Conservation (phyloP, 2,329 filamentous ascomycete species). For the Metarhizium brunneum region DNA sequence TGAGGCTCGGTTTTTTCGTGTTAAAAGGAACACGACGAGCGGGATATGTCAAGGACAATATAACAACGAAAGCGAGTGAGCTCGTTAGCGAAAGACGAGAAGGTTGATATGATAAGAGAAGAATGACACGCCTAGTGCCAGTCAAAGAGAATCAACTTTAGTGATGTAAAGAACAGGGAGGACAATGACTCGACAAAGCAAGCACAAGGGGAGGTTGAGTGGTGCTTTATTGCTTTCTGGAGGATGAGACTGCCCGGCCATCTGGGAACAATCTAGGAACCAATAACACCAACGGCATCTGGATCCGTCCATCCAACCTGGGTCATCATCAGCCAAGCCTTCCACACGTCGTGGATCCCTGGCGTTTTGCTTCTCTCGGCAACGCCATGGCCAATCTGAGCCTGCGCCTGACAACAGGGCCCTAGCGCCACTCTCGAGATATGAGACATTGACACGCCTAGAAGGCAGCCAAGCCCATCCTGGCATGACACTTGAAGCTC, state of each 20-base stretch:
- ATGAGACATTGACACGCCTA: conserved; percentile 3
- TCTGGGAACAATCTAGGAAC: background rate
- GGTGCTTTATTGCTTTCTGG: conserved; percentile 2
- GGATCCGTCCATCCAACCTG: background rate
- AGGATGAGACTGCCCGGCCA: background rate
- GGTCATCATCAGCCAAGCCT: background rate
- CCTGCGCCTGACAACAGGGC: background rate
- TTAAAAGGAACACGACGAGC: too few relatives aligned
- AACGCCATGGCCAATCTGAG: background rate
- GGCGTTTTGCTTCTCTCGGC: background rate
- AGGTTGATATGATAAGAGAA: background rate
- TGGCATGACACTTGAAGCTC: too few relatives aligned
- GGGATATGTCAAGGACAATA: background rate
- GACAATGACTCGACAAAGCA: background rate
- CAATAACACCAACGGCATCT: background rate
- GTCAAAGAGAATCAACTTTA: too few relatives aligned
- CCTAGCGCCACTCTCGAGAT: background rate
- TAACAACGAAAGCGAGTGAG: background rate
- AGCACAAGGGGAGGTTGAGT: background rate
- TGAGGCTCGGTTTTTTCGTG: too few relatives aligned
- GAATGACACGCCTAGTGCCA: background rate
- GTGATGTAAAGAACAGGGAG: background rate
- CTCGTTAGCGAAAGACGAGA: conserved; percentile 3
- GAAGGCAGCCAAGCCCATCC: background rate
- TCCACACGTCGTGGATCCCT: background rate